Percentiles rank a stretch among this genome's conserved stretches.
phyloP scores from a whole-genome alignment of 257 asterid genomes.

The Salvia miltiorrhiza region DNA sequence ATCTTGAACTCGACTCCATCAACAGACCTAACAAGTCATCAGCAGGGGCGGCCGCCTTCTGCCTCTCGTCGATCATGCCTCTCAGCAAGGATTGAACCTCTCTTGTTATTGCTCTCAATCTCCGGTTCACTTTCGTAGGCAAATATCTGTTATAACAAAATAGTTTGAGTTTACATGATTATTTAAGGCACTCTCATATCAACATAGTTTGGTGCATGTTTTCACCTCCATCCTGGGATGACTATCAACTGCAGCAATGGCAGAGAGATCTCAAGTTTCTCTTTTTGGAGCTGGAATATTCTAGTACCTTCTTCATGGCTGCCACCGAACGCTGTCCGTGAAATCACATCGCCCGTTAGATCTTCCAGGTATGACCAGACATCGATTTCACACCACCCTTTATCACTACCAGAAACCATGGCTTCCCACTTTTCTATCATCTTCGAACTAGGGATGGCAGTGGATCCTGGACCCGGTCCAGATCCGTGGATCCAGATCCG shows the following conservation, averaged over 20 bases:
- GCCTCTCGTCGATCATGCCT: constrained; percentile 21
- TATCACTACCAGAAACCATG: not conserved
- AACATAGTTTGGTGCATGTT: not conserved
- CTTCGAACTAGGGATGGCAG: too few relatives aligned
- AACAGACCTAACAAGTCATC: constrained; percentile 30
- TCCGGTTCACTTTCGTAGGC: constrained; percentile 27
- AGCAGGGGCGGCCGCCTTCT: not conserved
- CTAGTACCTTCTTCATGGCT: constrained; percentile 26
- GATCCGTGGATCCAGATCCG: too few relatives aligned
- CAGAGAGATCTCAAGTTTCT: constrained; percentile 5
- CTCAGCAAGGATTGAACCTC: constrained; percentile 10
- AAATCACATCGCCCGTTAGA: constrained; percentile 26
- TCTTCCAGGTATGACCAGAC: constrained; percentile 25
- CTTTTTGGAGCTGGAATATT: constrained; percentile 27
- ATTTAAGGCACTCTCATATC: not conserved
- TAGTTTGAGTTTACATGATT: too few relatives aligned
- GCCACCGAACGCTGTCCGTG: constrained; percentile 29
- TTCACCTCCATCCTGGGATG: constrained; percentile 37
- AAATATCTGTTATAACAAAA: constrained; percentile 26
- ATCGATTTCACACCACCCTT: constrained; percentile 16
- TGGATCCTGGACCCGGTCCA: too few relatives aligned
- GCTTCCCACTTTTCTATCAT: constrained; percentile 20
- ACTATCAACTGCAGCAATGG: not conserved
- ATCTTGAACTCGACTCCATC: constrained; percentile 23
- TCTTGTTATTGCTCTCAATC: constrained; percentile 10